A percentile compares a stretch with the other conserved stretches of the same genome.
Evolutionary conservation across 306 rosid species (phyloP).

Genomic region (Sphenostylis stenocarpa): DNA sequence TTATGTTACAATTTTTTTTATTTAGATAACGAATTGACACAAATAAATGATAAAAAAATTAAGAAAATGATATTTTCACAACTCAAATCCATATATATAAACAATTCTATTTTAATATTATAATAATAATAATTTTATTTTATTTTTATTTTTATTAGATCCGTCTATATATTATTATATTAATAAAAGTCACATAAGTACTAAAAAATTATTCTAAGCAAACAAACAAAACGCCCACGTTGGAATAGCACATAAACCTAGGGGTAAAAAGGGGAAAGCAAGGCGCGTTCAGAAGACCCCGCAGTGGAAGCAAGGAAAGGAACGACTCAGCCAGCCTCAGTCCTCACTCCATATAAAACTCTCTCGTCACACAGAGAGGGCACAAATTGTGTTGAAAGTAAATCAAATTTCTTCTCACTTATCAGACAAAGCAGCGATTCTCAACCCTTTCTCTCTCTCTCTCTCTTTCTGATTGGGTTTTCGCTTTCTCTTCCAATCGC

Average conservation of each 20-base stretch:
- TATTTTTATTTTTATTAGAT: too few relatives aligned
- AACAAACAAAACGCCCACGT: not conserved
- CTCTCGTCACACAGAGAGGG: constrained; percentile 9
- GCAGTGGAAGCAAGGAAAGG: constrained; percentile 26
- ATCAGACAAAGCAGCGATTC: constrained; percentile 31
- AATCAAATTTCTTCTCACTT: constrained; percentile 3
- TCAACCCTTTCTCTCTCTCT: not conserved
- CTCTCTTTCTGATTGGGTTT: constrained; percentile 41
- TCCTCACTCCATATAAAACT: constrained; percentile 30
- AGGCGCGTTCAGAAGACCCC: constrained; percentile 14
- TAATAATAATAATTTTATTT: too few relatives aligned
- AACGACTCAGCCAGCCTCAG: constrained; percentile 29
- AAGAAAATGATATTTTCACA: too few relatives aligned
- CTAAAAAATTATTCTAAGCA: not conserved
- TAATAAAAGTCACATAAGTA: too few relatives aligned
- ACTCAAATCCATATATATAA: too few relatives aligned
- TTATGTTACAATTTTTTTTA: too few relatives aligned
- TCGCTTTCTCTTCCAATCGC: constrained; percentile 23
- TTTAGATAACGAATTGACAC: too few relatives aligned
- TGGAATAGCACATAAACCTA: constrained; percentile 24
- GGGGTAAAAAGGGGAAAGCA: constrained; percentile 20
- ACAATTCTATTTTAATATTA: too few relatives aligned
- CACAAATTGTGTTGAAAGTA: constrained; percentile 25
- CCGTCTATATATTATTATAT: too few relatives aligned
- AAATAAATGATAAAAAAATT: too few relatives aligned